Evolutionary conservation across 805 yeast species (phyloP).

Genomic region (Lachancea sp.): DNA sequence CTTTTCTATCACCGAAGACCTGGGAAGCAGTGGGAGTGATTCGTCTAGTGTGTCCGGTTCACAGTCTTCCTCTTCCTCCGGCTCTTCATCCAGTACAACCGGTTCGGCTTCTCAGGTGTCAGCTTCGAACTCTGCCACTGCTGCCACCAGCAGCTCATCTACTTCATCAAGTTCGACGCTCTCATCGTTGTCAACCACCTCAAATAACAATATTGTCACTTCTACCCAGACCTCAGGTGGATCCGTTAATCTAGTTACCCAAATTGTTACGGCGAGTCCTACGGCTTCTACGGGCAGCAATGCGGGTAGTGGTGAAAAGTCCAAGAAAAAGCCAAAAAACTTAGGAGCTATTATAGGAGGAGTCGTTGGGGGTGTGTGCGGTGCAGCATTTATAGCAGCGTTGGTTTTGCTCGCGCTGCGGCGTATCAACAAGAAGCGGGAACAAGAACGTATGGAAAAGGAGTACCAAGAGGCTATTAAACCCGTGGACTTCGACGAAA

Average conservation of each 20-base stretch:
- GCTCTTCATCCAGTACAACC: not conserved
- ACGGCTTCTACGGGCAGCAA: slow-evolving; percentile 9
- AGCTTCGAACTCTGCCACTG: slow-evolving; percentile 15
- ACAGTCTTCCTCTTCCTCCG: slow-evolving; percentile 3
- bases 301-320: not conserved
- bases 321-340: slow-evolving; percentile 15
- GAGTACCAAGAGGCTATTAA: slow-evolving; percentile 54
- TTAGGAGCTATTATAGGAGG: slow-evolving; percentile 60
- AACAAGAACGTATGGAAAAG: slow-evolving; percentile 47
- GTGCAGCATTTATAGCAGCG: slow-evolving; percentile 38
- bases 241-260: slow-evolving; percentile 3
- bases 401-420: slow-evolving; percentile 36
- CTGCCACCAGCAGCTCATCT: slow-evolving; percentile 19
- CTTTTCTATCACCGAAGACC: slow-evolving; percentile 32
- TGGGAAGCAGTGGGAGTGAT: not conserved
- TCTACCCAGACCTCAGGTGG: slow-evolving; percentile 4
- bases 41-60: not conserved
- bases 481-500: slow-evolving; percentile 35
- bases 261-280: slow-evolving; percentile 15
- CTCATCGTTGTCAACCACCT: slow-evolving; percentile 4
- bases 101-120: slow-evolving; percentile 2
- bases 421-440: slow-evolving; percentile 33
- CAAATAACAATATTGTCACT: slow-evolving; percentile 8
- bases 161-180: slow-evolving; percentile 16
- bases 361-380: slow-evolving; percentile 51